Percentiles rank a stretch among this genome's conserved stretches.
Conservation (phyloP, 345 rosid genomes). For the Excoecaria cochinchinensis region DNA sequence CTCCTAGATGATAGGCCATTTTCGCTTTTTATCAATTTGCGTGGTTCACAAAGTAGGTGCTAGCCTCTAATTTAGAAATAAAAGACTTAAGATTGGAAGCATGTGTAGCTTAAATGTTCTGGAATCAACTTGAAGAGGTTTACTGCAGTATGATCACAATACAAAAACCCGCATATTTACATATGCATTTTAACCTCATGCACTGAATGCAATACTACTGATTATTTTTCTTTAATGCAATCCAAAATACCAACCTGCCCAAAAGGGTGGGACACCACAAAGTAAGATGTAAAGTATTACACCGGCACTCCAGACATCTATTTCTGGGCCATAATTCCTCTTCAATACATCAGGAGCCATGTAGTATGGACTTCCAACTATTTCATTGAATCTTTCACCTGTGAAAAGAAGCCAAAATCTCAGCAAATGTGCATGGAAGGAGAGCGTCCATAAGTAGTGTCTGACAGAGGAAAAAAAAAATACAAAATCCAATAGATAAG, state of each 20-base stretch:
- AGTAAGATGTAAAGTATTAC: conserved; percentile 39
- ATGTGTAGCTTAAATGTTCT: background rate
- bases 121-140: background rate
- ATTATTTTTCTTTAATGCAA: background rate
- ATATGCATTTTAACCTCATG: background rate
- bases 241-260: conserved; percentile 33
- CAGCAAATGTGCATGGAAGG: background rate
- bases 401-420: conserved; percentile 13
- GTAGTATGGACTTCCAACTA: conserved; percentile 41
- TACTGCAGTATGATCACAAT: background rate
- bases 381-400: conserved; percentile 35
- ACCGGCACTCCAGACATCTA: conserved; percentile 43
- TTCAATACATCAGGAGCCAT: conserved; percentile 41
- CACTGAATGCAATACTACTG: background rate
- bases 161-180: background rate
- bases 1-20: too few relatives aligned
- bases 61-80: background rate
- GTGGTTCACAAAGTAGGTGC: background rate
- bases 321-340: conserved; percentile 37
- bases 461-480: background rate
- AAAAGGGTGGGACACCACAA: conserved; percentile 39
- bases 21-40: too few relatives aligned
- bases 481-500: background rate
- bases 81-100: background rate
- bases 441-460: too few relatives aligned